Percentiles rank a stretch among this genome's conserved stretches.
Conservation (phyloP, 2,329 filamentous ascomycete species). For the Corinectria fuckeliana region DNA sequence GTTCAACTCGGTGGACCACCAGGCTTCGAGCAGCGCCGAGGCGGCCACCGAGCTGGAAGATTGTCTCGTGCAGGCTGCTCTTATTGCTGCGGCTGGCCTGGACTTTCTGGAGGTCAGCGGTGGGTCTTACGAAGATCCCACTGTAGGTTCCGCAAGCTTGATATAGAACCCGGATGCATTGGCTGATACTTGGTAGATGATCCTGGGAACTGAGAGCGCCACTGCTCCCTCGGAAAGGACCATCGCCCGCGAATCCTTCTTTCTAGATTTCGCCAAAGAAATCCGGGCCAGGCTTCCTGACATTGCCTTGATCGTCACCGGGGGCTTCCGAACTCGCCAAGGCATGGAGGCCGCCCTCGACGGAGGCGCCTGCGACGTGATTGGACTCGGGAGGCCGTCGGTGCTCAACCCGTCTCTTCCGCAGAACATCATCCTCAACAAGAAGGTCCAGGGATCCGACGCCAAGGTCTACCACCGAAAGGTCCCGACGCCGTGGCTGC, state of each 20-base stretch:
- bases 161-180: not conserved
- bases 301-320: constrained; percentile 63
- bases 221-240: constrained; percentile 45
- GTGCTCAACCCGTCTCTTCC: constrained; percentile 48
- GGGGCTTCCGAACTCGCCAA: constrained; percentile 62
- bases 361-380: constrained; percentile 48
- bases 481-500: constrained; percentile 21
- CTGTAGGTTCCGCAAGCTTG: constrained; percentile 40
- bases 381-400: constrained; percentile 50
- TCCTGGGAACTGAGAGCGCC: constrained; percentile 29
- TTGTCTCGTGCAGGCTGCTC: constrained; percentile 63
- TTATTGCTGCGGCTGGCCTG: constrained; percentile 56
- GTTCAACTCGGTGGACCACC: constrained; percentile 64
- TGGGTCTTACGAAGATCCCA: constrained; percentile 63
- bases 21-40: constrained; percentile 34
- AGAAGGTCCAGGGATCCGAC: constrained; percentile 22
- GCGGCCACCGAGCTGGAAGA: constrained; percentile 52
- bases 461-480: constrained; percentile 17
- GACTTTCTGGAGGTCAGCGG: constrained; percentile 75
- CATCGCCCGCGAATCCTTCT: constrained; percentile 68
- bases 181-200: constrained; percentile 42
- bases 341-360: constrained; percentile 51
- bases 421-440: constrained; percentile 31
- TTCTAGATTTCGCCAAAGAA: constrained; percentile 67
- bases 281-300: constrained; percentile 53